Evolutionary conservation across 2,329 filamentous ascomycete species (phyloP), one percentile per base, ranked within the genome.

Genomic region (Dothideomycetes sp.): DNA sequence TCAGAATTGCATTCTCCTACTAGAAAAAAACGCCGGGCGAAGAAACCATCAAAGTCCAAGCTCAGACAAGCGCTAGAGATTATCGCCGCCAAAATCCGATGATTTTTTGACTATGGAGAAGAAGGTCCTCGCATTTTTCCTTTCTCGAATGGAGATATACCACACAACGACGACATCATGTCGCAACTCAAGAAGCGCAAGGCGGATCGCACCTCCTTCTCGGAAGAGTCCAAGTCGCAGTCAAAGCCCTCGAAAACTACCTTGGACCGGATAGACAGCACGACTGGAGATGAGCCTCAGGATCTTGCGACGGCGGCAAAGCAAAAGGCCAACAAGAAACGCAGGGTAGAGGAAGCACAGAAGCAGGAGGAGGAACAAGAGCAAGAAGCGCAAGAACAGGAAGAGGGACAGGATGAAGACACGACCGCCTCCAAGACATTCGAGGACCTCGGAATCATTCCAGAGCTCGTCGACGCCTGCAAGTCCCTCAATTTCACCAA

Each of bases 381-480:
- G 13, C 30, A 51, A 35, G 27, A 50, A 35, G 39, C 50, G 20
- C 36, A 45, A 19, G 40, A 29, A 16, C 49, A 51, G 25, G 50
- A 58, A 46, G 37, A 52, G 13, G 51, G 55, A 45, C 47, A 25
- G 4, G 48, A 42, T 29, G 48, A 41, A 19, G 13, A 41, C 3
- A 27, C 27, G 20, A 40, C 24, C 27, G 30, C 33, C 20, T 64
- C 63, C 53, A 81, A 80, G 63, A 77, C 76, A 0, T 85, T 85
- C 54, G 76, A 73, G 41, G 80, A 84, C 23, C 59, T 84, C 31
- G 89, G 89, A 17, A 74, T 96, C 35, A 83, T 88, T 44, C 85
- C 93, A 42, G 76, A 83, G 20, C 72, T 98, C 39, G 93, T 85
- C 64, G 88, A 96, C 58, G 86, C 89, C 35, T 96, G 89, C 64